Evolutionary conservation across 805 yeast genomes (phyloP), one percentile per base, ranked within the genome.

Genomic region (Candida khao-thaluensis): DNA sequence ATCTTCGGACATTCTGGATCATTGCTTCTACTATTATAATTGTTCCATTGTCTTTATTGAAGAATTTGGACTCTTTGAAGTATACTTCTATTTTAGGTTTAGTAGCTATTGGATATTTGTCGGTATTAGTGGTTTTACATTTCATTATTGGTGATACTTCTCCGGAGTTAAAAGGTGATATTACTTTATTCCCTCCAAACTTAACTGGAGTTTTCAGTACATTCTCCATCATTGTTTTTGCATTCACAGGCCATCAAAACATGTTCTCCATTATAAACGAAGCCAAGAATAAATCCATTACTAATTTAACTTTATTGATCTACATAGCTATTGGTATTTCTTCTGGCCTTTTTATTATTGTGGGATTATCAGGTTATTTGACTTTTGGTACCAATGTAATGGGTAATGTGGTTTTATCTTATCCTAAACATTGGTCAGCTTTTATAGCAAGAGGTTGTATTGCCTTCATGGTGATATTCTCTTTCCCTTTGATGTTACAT

Each of bases 211-310:
- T 90, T 14, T 72, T 84, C 17, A 56, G 65, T 18, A 79, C 93
- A 8, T 79, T 90, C 57, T 95, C 97, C n/a, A 85, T 90, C 47
- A 81, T 89, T 50, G 91, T 91, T 10, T 90, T 91, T 69, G 96
- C 96, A 0, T 91, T 81, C 62, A 91, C 98, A 0, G 93, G 97
- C 53, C 97, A 91, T 56, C 97, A 91, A 60, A 91, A 91, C 63
- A 87, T 87, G 88, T 88, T 87, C 53, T 79, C 95, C 1, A 77
- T 90, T 40, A 76, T 89, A 39, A 91, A 90, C 53, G 98, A 91
- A 63, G 73, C 90, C 20, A 62, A 59, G 21, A 79, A 79, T 48
- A 74, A 72, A 44, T 64, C 83, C 0, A 62, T 75, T n/a, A 43
- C 38, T 4, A 44, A 38, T 15, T 63, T 77, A 2, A 43, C 65